Evolutionary conservation across 2,329 filamentous ascomycete genomes (phyloP).

Genomic region (Ilyonectria robusta): DNA sequence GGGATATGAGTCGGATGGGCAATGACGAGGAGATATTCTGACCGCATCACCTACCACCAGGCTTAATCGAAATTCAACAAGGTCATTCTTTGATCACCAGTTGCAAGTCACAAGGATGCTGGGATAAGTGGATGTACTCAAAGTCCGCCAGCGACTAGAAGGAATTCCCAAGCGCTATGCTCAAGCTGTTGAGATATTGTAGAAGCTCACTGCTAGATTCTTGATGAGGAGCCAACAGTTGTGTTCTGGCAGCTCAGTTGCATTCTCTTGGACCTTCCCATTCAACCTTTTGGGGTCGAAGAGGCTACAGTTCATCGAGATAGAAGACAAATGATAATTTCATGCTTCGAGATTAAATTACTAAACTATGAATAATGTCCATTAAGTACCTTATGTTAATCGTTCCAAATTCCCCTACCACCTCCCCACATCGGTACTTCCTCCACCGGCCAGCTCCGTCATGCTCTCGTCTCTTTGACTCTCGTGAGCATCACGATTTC

Average conservation of each 20-base stretch:
- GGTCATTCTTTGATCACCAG: neutral
- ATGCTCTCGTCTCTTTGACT: neutral
- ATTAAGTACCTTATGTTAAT: neutral
- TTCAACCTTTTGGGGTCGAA: too few relatives aligned
- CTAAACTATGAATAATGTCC: too few relatives aligned
- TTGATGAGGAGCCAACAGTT: too few relatives aligned
- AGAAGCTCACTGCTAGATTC: too few relatives aligned
- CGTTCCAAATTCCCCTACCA: neutral
- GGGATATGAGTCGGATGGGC: constrained; percentile 61
- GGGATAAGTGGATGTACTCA: too few relatives aligned
- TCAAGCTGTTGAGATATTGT: too few relatives aligned
- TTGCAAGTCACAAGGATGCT: too few relatives aligned
- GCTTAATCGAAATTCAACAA: neutral
- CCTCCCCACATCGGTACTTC: neutral
- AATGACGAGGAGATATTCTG: constrained; percentile 4
- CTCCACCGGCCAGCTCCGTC: neutral
- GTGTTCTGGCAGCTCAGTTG: too few relatives aligned
- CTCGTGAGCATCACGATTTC: neutral
- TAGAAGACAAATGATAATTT: neutral
- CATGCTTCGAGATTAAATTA: neutral
- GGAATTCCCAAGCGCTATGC: too few relatives aligned
- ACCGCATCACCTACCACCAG: neutral
- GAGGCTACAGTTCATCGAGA: too few relatives aligned
- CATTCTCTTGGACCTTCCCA: too few relatives aligned
- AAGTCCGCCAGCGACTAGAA: too few relatives aligned